Conservation (phyloP, 192 early-diverging fungal genomes). For the Chytriomyces confervae region DNA sequence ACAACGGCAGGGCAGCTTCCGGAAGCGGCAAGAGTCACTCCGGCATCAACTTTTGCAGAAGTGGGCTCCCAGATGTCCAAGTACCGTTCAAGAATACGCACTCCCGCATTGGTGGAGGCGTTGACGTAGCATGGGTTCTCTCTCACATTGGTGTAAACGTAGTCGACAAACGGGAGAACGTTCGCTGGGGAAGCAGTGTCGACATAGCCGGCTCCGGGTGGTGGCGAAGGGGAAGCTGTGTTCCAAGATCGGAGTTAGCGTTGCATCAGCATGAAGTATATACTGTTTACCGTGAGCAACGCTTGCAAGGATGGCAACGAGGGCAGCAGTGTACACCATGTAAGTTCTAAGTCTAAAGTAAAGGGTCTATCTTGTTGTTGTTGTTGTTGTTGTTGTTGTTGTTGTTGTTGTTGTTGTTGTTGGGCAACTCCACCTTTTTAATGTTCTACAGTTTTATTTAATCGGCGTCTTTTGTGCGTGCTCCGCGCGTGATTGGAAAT, state of each 20-base stretch:
- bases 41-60: constrained; percentile 33
- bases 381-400: neutral
- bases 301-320: neutral
- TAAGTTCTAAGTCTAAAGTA: too few species aligned
- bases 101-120: constrained; percentile 37
- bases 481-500: too few species aligned
- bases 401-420: neutral
- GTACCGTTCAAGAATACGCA: constrained; percentile 27
- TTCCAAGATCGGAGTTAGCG: too few species aligned
- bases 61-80: constrained; percentile 37
- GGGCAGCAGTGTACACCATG: neutral
- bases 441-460: too few species aligned
- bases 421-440: neutral
- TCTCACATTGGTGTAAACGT: constrained; percentile 27
- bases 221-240: neutral
- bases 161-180: constrained; percentile 29
- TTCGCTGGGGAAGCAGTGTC: constrained; percentile 18
- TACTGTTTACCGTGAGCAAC: too few species aligned
- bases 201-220: constrained; percentile 26
- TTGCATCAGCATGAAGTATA: too few species aligned
- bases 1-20: constrained; percentile 33
- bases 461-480: too few species aligned
- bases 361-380: too few species aligned
- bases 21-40: constrained; percentile 25
- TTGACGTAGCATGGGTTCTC: constrained; percentile 37